Evolutionary conservation across 2,329 filamentous ascomycete genomes (phyloP).

Genomic region (Paraconiothyrium brasiliense): DNA sequence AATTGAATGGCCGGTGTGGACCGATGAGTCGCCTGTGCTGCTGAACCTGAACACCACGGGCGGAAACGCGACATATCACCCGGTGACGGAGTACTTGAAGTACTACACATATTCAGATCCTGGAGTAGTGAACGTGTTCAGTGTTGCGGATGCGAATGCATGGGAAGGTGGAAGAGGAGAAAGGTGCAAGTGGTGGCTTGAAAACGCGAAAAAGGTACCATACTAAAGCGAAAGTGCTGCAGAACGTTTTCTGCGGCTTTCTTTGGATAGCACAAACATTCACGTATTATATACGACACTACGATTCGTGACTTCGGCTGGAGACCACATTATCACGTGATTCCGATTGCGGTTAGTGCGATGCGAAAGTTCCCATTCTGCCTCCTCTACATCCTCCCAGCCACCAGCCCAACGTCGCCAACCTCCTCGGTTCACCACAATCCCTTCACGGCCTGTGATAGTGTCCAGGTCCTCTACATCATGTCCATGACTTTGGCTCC

Average conservation of each 20-base stretch:
- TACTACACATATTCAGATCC: slow-evolving; percentile 43
- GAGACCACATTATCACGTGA: background rate
- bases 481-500: background rate
- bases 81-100: slow-evolving; percentile 35
- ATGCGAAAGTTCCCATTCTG: background rate
- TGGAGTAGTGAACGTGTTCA: slow-evolving; percentile 42
- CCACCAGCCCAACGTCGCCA: background rate
- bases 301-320: background rate
- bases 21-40: slow-evolving; percentile 26
- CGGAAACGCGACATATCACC: slow-evolving; percentile 27
- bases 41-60: slow-evolving; percentile 44
- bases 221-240: slow-evolving; percentile 18
- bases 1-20: slow-evolving; percentile 43
- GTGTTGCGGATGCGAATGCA: slow-evolving; percentile 34
- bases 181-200: slow-evolving; percentile 45
- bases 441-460: background rate
- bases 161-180: slow-evolving; percentile 46
- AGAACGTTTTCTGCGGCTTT: no score
- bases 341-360: background rate
- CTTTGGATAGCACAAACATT: background rate
- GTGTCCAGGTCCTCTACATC: background rate
- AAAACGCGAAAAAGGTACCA: slow-evolving; percentile 34
- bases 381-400: background rate
- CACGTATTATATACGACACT: no score
- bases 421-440: background rate